Base-by-base conservation (phyloP, 2,329 filamentous ascomycete genomes). In the Colletotrichum tanaceti region DNA sequence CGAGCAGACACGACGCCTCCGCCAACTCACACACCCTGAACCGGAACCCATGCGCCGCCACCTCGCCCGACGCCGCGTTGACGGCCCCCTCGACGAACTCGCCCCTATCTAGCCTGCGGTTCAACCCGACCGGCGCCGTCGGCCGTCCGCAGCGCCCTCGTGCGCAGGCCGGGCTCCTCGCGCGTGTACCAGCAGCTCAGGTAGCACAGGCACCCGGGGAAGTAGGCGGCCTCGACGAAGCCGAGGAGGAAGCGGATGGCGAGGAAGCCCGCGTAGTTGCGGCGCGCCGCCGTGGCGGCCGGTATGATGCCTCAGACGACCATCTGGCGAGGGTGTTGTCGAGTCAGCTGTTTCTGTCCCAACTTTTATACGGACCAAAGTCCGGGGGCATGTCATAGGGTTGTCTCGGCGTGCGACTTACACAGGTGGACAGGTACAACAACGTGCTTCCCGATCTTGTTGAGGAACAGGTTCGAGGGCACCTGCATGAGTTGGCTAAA, bases 131-230 rank as follows among this genome's bases (percentile, higher is more conserved):
- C 32, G 94, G 82, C 46, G 92, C 86, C 43, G 89, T 81, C 11
- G 90, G 81, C 72, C 94, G 80, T 2, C 88, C n/a, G 92, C 7
- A 92, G 82, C 22, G 90, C 80, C 2, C 89, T 88, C 16, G 88
- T 91, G 11, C 90, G 84, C n/a, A 91, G 79, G 11, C 86, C 87
- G 1, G 92, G 81, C 75, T 92, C 91, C 71, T 88, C 87, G 52
- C 90, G 84, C 0, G 89, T 92, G 73, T 93, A 93, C 90, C 90
- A 92, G 62, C 82, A 84, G 66, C 80, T 83, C 44, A 91, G 82
- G 72, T 88, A 91, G 79, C 89, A 91, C 4, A 91, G 78, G 72
- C 87, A 87, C 11, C 87, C 82, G 1, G 69, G 69, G 22, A 71
- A 69, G 53, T 70, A 63, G 3, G 70, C 66, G 1, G 70, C 70